A percentile compares a stretch with the other conserved stretches of the same genome.
These are phyloP conservation scores for Malassezia obtusa DNA, from an alignment of 1,284 basidiomycete species.

Conservation along the genomic window DNA sequence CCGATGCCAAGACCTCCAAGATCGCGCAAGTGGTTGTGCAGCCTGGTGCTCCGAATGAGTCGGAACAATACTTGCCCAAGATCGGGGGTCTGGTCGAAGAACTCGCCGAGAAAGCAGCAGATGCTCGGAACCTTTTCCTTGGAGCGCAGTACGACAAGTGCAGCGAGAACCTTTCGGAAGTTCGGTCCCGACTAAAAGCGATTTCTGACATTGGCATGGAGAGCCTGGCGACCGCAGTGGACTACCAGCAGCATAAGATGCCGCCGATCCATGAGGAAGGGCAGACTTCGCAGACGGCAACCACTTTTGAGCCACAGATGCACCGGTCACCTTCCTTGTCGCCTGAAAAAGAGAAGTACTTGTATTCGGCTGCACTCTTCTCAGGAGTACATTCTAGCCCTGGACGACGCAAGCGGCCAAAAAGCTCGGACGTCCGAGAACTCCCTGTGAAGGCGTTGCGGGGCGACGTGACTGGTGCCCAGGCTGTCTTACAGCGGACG, in stretches of 20 bases:
- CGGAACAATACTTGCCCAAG: conserved; percentile 1
- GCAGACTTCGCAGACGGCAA: neutral
- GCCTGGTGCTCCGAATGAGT: neutral
- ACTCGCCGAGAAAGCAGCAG: conserved; percentile 12
- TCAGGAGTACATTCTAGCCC: neutral
- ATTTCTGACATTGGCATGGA: conserved; percentile 19
- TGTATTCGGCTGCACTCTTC: conserved; percentile 4
- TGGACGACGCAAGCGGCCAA: neutral
- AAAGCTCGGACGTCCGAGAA: neutral
- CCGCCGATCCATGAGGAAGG: neutral
- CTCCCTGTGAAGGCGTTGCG: conserved; percentile 1
- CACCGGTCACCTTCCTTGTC: neutral
- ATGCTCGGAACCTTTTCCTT: conserved; percentile 17
- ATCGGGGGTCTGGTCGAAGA: conserved; percentile 13
- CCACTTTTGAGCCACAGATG: neutral
- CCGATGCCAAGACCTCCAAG: neutral
- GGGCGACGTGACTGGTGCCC: neutral
- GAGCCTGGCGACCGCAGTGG: conserved; percentile 9
- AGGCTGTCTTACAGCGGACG: neutral
- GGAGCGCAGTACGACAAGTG: conserved; percentile 19
- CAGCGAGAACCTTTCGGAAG: conserved; percentile 16
- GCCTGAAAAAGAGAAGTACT: neutral
- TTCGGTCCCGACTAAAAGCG: conserved; percentile 13
- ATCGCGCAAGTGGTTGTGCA: neutral
- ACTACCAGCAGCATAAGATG: conserved; percentile 10